A percentile compares a stretch with the other conserved stretches of the same genome.
These are phyloP conservation scores for Umbelopsis sp. DNA, from an alignment of 371 early-diverging fungal species.

Conservation along the genomic window DNA sequence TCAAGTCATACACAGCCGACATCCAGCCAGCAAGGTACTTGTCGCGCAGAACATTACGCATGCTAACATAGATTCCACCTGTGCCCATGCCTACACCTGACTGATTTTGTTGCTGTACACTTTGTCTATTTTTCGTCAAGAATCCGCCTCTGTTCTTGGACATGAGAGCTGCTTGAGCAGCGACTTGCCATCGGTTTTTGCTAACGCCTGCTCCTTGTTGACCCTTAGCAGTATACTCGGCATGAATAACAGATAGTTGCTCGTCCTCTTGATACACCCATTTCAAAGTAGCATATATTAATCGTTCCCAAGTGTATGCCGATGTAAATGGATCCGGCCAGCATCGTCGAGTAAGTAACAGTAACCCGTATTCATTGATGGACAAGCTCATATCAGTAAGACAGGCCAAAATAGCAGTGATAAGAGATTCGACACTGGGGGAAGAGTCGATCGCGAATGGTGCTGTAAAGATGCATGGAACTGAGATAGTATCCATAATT, in stretches of 20 bases:
- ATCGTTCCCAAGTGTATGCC: conserved; percentile 46
- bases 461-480: conserved; percentile 55
- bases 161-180: conserved; percentile 37
- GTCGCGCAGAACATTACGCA: conserved; percentile 43
- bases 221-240: conserved; percentile 38
- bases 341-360: conserved; percentile 53
- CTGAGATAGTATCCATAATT: conserved; percentile 10
- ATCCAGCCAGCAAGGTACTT: conserved; percentile 47
- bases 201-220: conserved; percentile 31
- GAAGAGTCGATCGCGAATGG: conserved; percentile 58
- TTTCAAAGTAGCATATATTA: conserved; percentile 50
- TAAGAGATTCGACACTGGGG: conserved; percentile 50
- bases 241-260: conserved; percentile 39
- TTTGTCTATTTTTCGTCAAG: conserved; percentile 25
- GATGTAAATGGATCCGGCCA: conserved; percentile 68
- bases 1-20: conserved; percentile 41
- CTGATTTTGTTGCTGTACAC: conserved; percentile 23
- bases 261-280: conserved; percentile 64
- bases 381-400: conserved; percentile 55
- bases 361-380: conserved; percentile 60
- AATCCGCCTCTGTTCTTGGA: conserved; percentile 32
- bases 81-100: conserved; percentile 44
- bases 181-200: conserved; percentile 31
- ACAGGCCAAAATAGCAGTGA: conserved; percentile 58
- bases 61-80: conserved; percentile 49